A percentile compares a stretch with the other conserved stretches of the same genome.
Conservation (phyloP, 805 yeast genomes). For the Starmera amethionina region DNA sequence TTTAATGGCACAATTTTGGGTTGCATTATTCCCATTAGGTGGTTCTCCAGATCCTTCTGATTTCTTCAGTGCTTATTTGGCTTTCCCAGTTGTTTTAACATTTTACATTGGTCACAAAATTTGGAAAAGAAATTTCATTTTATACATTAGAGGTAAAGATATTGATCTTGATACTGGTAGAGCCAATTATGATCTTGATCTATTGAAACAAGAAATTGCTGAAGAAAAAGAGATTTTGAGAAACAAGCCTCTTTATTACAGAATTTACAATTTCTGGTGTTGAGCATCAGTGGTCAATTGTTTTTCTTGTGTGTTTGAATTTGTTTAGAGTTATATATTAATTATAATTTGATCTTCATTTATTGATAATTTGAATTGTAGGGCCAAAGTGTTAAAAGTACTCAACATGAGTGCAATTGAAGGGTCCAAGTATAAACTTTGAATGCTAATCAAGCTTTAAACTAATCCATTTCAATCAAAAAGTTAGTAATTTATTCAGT, state of each 20-base stretch:
- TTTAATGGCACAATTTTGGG: constrained; percentile 73
- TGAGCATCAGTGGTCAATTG: constrained; percentile 34
- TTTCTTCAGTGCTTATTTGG: constrained; percentile 31
- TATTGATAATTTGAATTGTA: too few species aligned
- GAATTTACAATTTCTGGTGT: constrained; percentile 47
- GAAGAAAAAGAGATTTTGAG: constrained; percentile 46
- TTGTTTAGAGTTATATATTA: constrained; percentile 38
- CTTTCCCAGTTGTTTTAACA: constrained; percentile 28
- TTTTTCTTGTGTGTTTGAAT: constrained; percentile 41
- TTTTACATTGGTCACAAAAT: constrained; percentile 31
- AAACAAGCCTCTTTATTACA: constrained; percentile 34
- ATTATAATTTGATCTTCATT: too few species aligned
- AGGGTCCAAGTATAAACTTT: too few species aligned
- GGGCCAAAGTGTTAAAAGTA: too few species aligned
- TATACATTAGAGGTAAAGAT: constrained; percentile 32
- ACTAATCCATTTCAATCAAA: too few species aligned
- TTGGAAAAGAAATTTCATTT: constrained; percentile 30
- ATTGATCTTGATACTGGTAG: constrained; percentile 59
- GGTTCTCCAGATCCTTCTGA: constrained; percentile 16
- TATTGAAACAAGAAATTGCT: constrained; percentile 44
- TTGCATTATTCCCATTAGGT: constrained; percentile 39
- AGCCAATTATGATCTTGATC: constrained; percentile 48
- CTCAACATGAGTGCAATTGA: too few species aligned
- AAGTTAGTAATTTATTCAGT: too few species aligned
- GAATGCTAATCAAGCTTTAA: too few species aligned